These are phyloP conservation scores for Trametes cubensis DNA, from an alignment of 768 basidiomycete genomes.

Conservation along the genomic window DNA sequence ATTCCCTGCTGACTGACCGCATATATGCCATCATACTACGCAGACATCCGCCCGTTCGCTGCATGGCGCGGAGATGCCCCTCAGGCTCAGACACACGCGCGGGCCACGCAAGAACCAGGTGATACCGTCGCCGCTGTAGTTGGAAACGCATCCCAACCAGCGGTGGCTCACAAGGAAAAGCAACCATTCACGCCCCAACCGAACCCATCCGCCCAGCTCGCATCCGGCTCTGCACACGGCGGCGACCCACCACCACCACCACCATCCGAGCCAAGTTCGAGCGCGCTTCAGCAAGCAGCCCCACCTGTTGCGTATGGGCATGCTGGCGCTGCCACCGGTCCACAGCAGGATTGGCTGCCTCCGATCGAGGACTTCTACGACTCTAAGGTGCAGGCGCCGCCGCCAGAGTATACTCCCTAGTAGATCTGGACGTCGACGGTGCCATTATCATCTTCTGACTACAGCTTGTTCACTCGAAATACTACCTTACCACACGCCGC, in stretches of 20 bases:
- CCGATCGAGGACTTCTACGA: background rate
- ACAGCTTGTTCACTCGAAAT: too few species aligned
- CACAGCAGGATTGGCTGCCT: too few species aligned
- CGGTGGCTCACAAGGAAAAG: background rate
- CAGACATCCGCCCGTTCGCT: constrained; percentile 11
- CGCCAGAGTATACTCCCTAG: constrained; percentile 4
- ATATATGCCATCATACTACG: background rate
- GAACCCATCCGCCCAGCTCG: too few species aligned
- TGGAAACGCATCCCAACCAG: background rate
- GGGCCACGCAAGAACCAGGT: background rate
- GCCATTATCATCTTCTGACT: too few species aligned
- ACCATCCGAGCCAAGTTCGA: background rate
- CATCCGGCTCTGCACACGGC: too few species aligned
- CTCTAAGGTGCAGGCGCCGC: background rate
- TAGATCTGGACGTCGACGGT: too few species aligned
- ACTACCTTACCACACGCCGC: too few species aligned
- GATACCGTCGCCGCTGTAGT: background rate
- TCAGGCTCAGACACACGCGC: background rate
- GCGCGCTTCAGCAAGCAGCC: background rate
- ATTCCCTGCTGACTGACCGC: background rate
- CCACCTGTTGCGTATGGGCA: background rate
- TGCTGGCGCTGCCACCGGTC: too few species aligned
- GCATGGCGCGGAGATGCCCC: constrained; percentile 4
- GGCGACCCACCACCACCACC: too few species aligned
- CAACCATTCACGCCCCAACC: background rate